Evolutionary conservation across 116 monocot species (phyloP).

Genomic region (Phalaenopsis hybrid): DNA sequence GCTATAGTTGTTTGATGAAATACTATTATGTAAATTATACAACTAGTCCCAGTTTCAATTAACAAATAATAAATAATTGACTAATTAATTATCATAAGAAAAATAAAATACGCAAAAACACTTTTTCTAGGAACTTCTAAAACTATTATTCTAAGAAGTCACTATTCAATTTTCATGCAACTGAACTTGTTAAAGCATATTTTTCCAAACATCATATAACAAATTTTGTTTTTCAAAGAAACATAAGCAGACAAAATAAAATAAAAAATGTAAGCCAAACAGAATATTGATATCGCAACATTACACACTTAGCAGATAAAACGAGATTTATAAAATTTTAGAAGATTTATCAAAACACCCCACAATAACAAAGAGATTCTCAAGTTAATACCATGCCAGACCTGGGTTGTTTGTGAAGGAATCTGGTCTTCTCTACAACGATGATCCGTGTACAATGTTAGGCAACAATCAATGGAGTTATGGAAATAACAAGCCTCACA

Average conservation of each 20-base stretch:
- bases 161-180: not conserved
- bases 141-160: no score
- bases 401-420: conserved; percentile 68
- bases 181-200: not conserved
- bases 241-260: not conserved
- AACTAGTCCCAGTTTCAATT: not conserved
- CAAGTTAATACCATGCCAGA: conserved; percentile 5
- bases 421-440: conserved; percentile 68
- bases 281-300: not conserved
- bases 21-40: not conserved
- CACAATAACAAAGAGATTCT: no score
- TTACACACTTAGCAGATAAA: not conserved
- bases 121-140: not conserved
- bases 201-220: not conserved
- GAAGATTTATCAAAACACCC: not conserved
- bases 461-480: conserved; percentile 47
- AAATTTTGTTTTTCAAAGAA: not conserved
- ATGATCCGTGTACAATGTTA: conserved; percentile 83
- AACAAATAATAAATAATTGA: not conserved
- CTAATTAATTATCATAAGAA: not conserved
- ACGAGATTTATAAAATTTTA: not conserved
- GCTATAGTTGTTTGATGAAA: not conserved
- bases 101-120: not conserved
- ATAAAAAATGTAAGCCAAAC: not conserved
- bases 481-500: conserved; percentile 69